Evolutionary conservation across 352 stramenopile genomes (phyloP).

Genomic region (Pythium periplocum): DNA sequence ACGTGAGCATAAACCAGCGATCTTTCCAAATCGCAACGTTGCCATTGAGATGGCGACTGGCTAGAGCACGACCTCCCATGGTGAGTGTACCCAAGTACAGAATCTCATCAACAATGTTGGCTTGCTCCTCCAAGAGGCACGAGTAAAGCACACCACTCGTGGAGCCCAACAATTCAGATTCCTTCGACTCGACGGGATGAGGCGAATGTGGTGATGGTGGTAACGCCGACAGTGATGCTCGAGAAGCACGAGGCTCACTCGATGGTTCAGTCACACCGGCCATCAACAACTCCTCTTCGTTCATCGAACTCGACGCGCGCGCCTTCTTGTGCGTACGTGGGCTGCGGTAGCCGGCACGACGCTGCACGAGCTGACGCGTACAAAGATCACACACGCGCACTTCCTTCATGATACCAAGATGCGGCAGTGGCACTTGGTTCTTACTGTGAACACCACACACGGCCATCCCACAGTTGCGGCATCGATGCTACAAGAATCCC

Average conservation of each 20-base stretch:
- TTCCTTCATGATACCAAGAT: slow-evolving; percentile 69
- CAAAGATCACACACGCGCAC: slow-evolving; percentile 73
- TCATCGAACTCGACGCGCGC: neutral
- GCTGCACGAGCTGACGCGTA: slow-evolving; percentile 60
- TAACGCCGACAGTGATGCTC: neutral
- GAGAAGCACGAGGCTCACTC: no score
- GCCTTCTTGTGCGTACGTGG: slow-evolving; percentile 6
- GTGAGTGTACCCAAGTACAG: slow-evolving; percentile 75
- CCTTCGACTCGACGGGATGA: neutral
- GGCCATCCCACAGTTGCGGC: slow-evolving; percentile 52
- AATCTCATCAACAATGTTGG: slow-evolving; percentile 74
- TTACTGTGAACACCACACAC: slow-evolving; percentile 74
- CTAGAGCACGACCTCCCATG: slow-evolving; percentile 65
- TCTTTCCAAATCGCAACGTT: slow-evolving; percentile 80
- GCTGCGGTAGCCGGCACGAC: slow-evolving; percentile 57
- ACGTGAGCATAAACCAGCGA: slow-evolving; percentile 71
- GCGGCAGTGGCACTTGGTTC: slow-evolving; percentile 70
- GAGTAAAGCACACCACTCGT: slow-evolving; percentile 70
- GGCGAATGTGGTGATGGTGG: slow-evolving; percentile 1
- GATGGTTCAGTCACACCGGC: neutral
- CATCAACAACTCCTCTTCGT: neutral
- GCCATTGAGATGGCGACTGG: slow-evolving; percentile 60
- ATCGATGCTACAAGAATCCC: slow-evolving; percentile 38
- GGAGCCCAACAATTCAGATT: slow-evolving; percentile 21
- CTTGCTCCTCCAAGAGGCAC: slow-evolving; percentile 67